Conservation (phyloP, 805 yeast genomes). For the Brettanomyces bruxellensis region DNA sequence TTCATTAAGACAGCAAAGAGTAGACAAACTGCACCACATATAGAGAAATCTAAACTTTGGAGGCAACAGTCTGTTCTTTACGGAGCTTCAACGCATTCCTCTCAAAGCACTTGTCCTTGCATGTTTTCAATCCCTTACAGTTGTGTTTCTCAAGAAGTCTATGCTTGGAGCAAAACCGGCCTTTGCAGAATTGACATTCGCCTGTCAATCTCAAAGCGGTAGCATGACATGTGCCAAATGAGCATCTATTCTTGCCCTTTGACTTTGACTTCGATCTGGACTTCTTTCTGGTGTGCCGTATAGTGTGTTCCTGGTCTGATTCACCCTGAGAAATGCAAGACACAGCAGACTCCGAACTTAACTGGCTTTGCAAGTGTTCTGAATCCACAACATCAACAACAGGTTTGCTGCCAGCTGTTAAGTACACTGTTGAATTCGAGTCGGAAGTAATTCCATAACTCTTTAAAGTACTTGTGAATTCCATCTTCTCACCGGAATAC, state of each 20-base stretch:
- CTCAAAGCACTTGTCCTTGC: constrained; percentile 78
- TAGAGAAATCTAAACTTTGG: constrained; percentile 39
- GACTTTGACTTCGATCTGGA: constrained; percentile 29
- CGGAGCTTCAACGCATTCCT: constrained; percentile 76
- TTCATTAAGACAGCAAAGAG: too few species aligned
- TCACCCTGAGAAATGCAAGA: not conserved
- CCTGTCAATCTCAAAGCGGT: constrained; percentile 65
- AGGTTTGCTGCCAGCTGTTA: constrained; percentile 12
- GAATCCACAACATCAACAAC: constrained; percentile 14
- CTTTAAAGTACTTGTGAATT: constrained; percentile 15
- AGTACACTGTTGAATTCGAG: constrained; percentile 23
- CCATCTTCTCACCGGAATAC: constrained; percentile 26
- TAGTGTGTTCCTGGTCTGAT: constrained; percentile 2
- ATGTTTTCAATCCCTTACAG: constrained; percentile 67
- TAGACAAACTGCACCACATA: too few species aligned
- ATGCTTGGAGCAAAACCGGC: constrained; percentile 81
- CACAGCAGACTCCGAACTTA: not conserved
- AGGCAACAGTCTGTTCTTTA: constrained; percentile 74
- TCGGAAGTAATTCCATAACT: constrained; percentile 18
- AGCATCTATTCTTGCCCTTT: constrained; percentile 37
- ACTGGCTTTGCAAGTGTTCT: constrained; percentile 1
- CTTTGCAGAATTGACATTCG: constrained; percentile 75
- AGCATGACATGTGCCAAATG: constrained; percentile 52
- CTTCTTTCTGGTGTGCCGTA: constrained; percentile 2
- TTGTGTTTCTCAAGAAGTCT: constrained; percentile 77